Conservation (phyloP, 805 yeast genomes). For the Hanseniaspora meyeri region DNA sequence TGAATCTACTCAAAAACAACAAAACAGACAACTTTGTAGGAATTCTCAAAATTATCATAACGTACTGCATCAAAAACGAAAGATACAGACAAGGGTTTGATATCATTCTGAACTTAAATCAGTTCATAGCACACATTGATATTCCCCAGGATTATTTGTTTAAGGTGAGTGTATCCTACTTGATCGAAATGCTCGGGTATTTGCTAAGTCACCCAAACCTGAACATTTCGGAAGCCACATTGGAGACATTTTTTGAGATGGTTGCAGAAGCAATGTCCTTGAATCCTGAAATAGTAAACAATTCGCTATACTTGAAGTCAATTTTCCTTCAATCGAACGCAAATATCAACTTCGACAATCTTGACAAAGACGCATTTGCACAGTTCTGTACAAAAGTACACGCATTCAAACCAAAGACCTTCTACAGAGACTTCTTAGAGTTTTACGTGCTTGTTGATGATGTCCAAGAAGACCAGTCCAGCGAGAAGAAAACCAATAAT, state of each 20-base stretch:
- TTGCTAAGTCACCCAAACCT: background rate
- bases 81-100: constrained; percentile 10
- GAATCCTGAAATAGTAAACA: background rate
- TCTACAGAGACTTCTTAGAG: background rate
- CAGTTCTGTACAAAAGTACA: background rate
- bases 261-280: background rate
- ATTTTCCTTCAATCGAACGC: background rate
- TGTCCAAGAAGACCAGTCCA: background rate
- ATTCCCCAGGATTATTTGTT: background rate
- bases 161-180: background rate
- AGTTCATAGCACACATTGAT: background rate
- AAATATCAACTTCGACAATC: background rate
- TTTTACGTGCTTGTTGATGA: background rate
- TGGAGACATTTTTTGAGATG: background rate
- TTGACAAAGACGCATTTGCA: background rate
- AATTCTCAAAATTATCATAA: constrained; percentile 6
- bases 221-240: background rate
- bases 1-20: constrained; percentile 13
- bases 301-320: background rate
- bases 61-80: constrained; percentile 15
- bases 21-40: background rate
- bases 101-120: background rate
- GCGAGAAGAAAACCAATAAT: background rate
- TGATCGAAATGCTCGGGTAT: background rate
- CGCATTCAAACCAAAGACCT: background rate